Base-by-base conservation (phyloP, 2,329 filamentous ascomycete species). In the Westerdykella sp. region DNA sequence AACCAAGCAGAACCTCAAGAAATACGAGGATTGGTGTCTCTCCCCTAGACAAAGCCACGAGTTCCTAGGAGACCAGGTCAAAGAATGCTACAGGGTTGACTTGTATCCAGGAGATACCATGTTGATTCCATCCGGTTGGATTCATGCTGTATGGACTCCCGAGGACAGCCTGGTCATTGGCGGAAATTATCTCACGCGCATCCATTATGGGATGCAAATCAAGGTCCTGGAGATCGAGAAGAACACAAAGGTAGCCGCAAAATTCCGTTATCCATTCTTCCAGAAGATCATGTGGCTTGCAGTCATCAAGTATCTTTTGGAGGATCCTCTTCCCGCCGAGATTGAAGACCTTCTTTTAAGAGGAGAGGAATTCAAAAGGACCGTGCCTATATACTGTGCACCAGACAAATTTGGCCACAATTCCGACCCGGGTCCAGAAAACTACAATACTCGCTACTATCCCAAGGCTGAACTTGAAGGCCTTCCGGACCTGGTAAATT, bases 101-200 rank as follows among this genome's bases (percentile, higher is more conserved):
- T 71, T 85, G 4, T 75, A 73, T 39, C 78, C 79, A 48, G 81
- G 81, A 28, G 81, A 85, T 56, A 85, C 81, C 3, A 84, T 84
- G 77, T 68, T 85, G 35, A 85, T 85, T 49, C 81, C 81, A 4
- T 83, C 81, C 28, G 81, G 81, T 15, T 85, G 81, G 81, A 85
- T 85, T 41, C 81, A 85, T 56, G 81, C 81, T 18, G 81, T 85
- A 6, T 84, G 82, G 79, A 85, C 81, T 9, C 81, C 81, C 0
- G 76, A 80, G 53, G 80, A 84, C 55, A 84, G 81, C 54, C 66
- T 85, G 39, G 81, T 85, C 22, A 83, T 85, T 47, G 81, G 81
- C n/a, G 81, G 81, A 40, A 85, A 85, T 55, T 85, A 84, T 54
- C 68, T 85, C 36, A 84, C 80, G 5, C 69, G 77, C 43, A 71